Conservation (phyloP, 2,329 filamentous ascomycete species). For the Cladosporium oxysporum region DNA sequence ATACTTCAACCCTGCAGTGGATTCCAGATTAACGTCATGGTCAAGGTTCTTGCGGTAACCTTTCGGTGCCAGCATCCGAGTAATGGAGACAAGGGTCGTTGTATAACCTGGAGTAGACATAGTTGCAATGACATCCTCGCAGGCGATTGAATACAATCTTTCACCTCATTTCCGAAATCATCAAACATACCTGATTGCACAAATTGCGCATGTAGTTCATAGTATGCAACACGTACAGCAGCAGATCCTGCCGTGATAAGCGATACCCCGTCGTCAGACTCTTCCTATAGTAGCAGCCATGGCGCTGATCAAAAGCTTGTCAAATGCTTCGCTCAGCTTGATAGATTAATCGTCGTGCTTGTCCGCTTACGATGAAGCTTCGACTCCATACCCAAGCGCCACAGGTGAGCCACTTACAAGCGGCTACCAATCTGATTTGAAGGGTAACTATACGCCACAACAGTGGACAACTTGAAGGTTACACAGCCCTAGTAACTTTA, state of each 20-base stretch:
- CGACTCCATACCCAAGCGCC: not conserved
- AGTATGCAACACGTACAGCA: not conserved
- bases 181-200: not conserved
- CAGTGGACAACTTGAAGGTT: not conserved
- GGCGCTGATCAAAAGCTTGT: slow-evolving; percentile 19
- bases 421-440: not conserved
- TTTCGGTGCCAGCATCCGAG: not conserved
- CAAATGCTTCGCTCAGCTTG: slow-evolving; percentile 13
- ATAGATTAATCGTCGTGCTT: not conserved
- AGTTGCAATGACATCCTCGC: not conserved
- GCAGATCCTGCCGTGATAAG: not conserved
- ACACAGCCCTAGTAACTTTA: not conserved
- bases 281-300: not conserved
- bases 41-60: not conserved
- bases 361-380: not conserved
- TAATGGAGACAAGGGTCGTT: not conserved
- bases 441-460: not conserved
- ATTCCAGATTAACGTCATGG: not conserved
- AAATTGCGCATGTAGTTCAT: not conserved
- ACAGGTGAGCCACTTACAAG: slow-evolving; percentile 11
- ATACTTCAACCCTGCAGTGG: not conserved
- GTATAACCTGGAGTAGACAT: not conserved
- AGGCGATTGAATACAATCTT: not conserved
- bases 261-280: not conserved
- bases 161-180: not conserved